These are phyloP conservation scores for Gnomoniopsis smithogilvyi DNA, from an alignment of 2,329 filamentous ascomycete species.

Conservation along the genomic window DNA sequence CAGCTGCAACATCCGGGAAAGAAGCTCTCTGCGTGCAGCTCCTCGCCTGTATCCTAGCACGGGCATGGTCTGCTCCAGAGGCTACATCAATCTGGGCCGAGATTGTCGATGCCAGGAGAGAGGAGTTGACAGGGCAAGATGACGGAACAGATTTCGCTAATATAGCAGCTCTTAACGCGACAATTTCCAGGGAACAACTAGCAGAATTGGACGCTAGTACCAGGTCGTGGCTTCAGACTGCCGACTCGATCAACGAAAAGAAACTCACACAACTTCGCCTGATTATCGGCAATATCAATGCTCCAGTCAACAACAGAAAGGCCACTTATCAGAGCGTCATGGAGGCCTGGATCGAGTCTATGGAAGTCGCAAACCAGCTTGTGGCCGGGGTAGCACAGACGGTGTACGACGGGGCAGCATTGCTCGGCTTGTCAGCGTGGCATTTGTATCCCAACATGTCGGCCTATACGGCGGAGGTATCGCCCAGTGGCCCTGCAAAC, in stretches of 20 bases:
- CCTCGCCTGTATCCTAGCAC: constrained; percentile 29
- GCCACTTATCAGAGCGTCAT: constrained; percentile 28
- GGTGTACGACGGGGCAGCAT: constrained; percentile 22
- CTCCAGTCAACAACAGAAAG: constrained; percentile 21
- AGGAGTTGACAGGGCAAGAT: constrained; percentile 4
- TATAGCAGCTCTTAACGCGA: background rate
- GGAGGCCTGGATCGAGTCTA: constrained; percentile 25
- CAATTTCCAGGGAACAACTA: constrained; percentile 25
- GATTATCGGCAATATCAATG: constrained; percentile 27
- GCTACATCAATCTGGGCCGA: constrained; percentile 28
- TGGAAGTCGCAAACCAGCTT: constrained; percentile 27
- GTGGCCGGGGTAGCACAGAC: constrained; percentile 25
- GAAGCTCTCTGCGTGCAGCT: constrained; percentile 28
- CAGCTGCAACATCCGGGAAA: constrained; percentile 31
- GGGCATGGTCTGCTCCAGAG: constrained; percentile 22
- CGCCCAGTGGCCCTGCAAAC: too few species aligned
- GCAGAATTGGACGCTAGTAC: constrained; percentile 35
- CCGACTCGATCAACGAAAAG: constrained; percentile 24
- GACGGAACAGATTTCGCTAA: background rate
- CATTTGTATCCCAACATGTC: constrained; percentile 33
- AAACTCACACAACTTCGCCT: constrained; percentile 27
- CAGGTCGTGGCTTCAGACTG: constrained; percentile 32
- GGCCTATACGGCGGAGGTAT: constrained; percentile 1
- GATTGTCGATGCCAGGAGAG: constrained; percentile 21
- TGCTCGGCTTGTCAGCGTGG: constrained; percentile 31